Conservation (phyloP, 164 flowering plant genomes). For the Umbellularia californica region DNA sequence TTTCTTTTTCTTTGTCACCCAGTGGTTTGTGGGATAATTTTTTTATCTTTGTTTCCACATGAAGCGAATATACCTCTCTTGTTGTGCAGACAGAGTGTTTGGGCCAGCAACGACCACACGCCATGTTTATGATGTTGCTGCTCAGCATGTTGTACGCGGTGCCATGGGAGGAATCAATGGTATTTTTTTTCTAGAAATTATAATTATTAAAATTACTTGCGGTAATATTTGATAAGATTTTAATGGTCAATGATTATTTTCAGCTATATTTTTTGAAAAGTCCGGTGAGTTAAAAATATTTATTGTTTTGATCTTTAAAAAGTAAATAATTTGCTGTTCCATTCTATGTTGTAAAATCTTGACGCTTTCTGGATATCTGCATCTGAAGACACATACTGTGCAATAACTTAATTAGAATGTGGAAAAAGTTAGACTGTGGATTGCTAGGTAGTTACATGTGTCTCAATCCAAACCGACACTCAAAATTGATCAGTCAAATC, state of each 20-base stretch:
- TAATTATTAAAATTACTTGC: background rate
- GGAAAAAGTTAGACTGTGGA: too few species aligned
- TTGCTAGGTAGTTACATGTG: too few species aligned
- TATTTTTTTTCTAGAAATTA: constrained; percentile 6
- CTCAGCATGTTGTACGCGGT: constrained; percentile 63
- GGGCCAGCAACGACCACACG: constrained; percentile 77
- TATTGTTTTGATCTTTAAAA: background rate
- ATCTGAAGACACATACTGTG: too few species aligned
- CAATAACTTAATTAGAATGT: too few species aligned
- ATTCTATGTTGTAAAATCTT: too few species aligned
- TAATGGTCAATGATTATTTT: background rate
- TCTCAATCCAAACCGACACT: too few species aligned
- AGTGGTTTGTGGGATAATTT: background rate
- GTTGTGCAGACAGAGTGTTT: constrained; percentile 53
- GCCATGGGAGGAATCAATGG: constrained; percentile 76
- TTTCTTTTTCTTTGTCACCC: too few species aligned
- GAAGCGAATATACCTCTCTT: background rate
- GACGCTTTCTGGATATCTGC: too few species aligned
- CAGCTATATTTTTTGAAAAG: background rate
- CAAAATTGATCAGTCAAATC: too few species aligned
- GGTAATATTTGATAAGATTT: too few species aligned
- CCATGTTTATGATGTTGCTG: constrained; percentile 73
- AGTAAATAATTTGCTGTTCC: too few species aligned
- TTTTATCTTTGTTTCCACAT: background rate
- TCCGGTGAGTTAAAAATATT: too few species aligned